Percentiles rank a stretch among this genome's conserved stretches.
Evolutionary conservation across 1,139 yeast genomes (phyloP).

Genomic region (Sugiyamaella xylanicola): DNA sequence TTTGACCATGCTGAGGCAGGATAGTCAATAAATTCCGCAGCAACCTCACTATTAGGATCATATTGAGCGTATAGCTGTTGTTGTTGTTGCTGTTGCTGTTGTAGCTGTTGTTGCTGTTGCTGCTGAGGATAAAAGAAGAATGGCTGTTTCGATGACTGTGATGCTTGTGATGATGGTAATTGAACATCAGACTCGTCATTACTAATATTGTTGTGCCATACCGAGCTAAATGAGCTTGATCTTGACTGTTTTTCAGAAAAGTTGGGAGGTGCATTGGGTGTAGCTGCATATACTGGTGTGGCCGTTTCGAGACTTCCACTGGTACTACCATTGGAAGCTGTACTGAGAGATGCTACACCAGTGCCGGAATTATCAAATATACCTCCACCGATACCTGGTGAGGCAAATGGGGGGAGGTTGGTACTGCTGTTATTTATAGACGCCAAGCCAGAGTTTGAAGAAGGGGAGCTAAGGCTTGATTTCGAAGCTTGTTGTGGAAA

Average conservation of each 20-base stretch:
- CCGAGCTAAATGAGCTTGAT: slow-evolving; percentile 32
- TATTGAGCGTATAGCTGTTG: neutral
- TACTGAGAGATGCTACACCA: neutral
- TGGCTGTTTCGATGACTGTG: slow-evolving; percentile 2
- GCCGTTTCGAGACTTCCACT: slow-evolving; percentile 12
- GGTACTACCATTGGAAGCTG: neutral
- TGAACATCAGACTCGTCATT: slow-evolving; percentile 10
- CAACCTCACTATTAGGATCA: slow-evolving; percentile 8
- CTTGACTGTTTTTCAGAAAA: slow-evolving; percentile 26
- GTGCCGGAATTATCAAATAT: slow-evolving; percentile 19
- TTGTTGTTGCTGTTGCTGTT: slow-evolving; percentile 1
- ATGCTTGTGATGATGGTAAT: neutral
- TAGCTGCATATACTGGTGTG: neutral
- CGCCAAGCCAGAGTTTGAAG: slow-evolving; percentile 21
- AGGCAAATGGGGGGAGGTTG: slow-evolving; percentile 26
- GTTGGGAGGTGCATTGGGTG: slow-evolving; percentile 5
- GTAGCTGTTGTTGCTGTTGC: slow-evolving; percentile 5
- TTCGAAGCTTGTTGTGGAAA: neutral
- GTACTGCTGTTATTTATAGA: slow-evolving; percentile 16
- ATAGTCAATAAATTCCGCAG: slow-evolving; percentile 13
- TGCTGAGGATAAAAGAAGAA: slow-evolving; percentile 9
- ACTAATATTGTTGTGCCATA: slow-evolving; percentile 24
- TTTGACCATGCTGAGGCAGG: slow-evolving; percentile 9
- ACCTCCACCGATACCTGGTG: slow-evolving; percentile 27
- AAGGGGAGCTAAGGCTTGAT: slow-evolving; percentile 26